Base-by-base conservation (phyloP, 345 rosid species). In the Euphorbia lathyris region DNA sequence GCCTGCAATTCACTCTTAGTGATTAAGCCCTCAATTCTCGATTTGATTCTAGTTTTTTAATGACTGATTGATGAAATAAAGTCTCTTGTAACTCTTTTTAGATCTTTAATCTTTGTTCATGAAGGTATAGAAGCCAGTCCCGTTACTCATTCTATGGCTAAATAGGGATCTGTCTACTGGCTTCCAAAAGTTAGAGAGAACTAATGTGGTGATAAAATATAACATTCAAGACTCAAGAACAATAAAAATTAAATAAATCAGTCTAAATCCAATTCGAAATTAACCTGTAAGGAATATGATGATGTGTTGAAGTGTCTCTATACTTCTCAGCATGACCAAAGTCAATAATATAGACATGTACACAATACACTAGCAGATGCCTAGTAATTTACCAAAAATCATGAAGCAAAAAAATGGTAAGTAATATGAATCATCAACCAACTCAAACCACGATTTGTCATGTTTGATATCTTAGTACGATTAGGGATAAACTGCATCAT, bases 321-420 rank as follows among this genome's bases (percentile, higher is more conserved):
- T 86, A 92, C 82, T 86, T 88, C 93, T 92, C 89, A 72, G 96
- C 97, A 78, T 89, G 77, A 66, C 97, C 97, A 73, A 92, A 92
- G 83, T 92, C 97, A 70, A 92, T 92, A 74, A 86, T 59, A 73
- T 89, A 88, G 58, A 92, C 97, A 96, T 92, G 72, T n/a, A n/a
- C n/a, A n/a, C 67, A n/a, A n/a, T n/a, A 77, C 0, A 32, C 58
- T 60, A 43, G 66, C 63, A 66, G 64, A 58, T 7, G 62, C 63
- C 63, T 69, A 65, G 5, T 34, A 32, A 59, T 20, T 45, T 34
- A 79, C 22, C 58, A 48, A 9, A 38, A 71, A 29, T 16, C 20
- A 26, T 0, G 65, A n/a, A 74, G 40, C 50, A 62, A 50, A 74
- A 34, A 23, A 45, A 19, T 40, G 48, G 23, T 19, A 1, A 32